Conservation (phyloP, 2,329 filamentous ascomycete species). For the Diaporthe sp. region DNA sequence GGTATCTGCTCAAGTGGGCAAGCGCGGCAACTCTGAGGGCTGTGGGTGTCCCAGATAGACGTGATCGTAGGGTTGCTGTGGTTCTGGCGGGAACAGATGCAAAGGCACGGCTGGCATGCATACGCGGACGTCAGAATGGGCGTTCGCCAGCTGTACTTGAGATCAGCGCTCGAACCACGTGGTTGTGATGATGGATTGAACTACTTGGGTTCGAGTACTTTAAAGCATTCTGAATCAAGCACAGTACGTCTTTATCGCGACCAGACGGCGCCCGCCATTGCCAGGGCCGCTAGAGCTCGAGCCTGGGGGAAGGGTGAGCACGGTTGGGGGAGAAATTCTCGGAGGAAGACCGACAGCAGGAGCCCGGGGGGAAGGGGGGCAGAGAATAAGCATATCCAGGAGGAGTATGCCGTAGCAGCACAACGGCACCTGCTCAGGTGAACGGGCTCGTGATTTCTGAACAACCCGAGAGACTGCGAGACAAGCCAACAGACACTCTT, state of each 20-base stretch:
- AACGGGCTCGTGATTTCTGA: not conserved
- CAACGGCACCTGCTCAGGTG: not conserved
- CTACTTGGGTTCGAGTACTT: not conserved
- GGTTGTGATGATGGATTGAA: not conserved
- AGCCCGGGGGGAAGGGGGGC: not conserved
- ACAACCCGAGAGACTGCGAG: not conserved
- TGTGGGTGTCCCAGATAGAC: not conserved
- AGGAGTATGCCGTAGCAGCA: not conserved
- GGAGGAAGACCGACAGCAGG: conserved; percentile 25
- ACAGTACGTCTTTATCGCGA: not conserved
- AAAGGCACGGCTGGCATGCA: not conserved
- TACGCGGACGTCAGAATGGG: not conserved
- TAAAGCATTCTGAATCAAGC: not conserved
- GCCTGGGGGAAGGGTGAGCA: conserved; percentile 26
- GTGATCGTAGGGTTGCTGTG: not conserved
- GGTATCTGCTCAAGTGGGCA: conserved; percentile 8
- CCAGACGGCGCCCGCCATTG: conserved; percentile 24
- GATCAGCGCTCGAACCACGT: conserved; percentile 14
- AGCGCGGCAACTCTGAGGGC: conserved; percentile 3
- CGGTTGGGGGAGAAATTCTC: conserved; percentile 34
- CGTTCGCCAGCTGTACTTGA: conserved; percentile 2
- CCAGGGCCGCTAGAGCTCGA: conserved; percentile 10
- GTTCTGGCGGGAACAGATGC: not conserved
- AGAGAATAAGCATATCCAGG: conserved; percentile 6
- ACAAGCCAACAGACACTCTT: not conserved